These are phyloP conservation scores for Raphanus sativus DNA, from an alignment of 345 rosid genomes.

Conservation along the genomic window DNA sequence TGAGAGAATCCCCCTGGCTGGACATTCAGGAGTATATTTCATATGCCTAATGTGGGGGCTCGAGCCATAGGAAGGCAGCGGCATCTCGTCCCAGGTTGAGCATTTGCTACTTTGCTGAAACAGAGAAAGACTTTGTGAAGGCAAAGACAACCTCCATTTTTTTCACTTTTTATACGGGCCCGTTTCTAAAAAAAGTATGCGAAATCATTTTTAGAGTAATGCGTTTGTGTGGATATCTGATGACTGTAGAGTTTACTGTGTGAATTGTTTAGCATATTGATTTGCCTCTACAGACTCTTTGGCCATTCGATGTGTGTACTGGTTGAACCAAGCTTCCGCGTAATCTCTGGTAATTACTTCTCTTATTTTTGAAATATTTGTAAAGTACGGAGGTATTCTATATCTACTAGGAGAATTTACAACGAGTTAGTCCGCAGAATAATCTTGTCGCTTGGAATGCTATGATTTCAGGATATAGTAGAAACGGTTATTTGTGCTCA, in stretches of 20 bases:
- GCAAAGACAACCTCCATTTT: background rate
- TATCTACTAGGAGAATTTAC: slow-evolving; percentile 41
- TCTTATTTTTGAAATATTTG: slow-evolving; percentile 42
- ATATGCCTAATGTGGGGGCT: background rate
- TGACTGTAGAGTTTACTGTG: too few species aligned
- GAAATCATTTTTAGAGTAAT: too few species aligned
- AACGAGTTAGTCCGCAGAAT: slow-evolving; percentile 39
- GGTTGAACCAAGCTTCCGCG: too few species aligned
- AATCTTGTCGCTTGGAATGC: slow-evolving; percentile 51
- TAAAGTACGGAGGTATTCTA: slow-evolving; percentile 41
- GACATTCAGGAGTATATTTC: background rate
- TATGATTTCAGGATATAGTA: slow-evolving; percentile 45
- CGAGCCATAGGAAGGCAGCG: background rate
- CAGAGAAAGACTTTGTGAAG: background rate
- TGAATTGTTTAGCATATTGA: too few species aligned
- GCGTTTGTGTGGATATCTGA: too few species aligned
- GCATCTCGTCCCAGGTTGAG: background rate
- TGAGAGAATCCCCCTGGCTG: slow-evolving; percentile 38
- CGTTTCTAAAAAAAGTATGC: too few species aligned
- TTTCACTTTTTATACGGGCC: background rate
- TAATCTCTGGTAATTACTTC: too few species aligned
- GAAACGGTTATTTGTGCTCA: slow-evolving; percentile 36
- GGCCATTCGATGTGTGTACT: too few species aligned
- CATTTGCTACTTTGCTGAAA: background rate
- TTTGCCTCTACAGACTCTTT: too few species aligned